Evolutionary conservation across 2,329 filamentous ascomycete species (phyloP).

Genomic region (Colletotrichum echinochloae): DNA sequence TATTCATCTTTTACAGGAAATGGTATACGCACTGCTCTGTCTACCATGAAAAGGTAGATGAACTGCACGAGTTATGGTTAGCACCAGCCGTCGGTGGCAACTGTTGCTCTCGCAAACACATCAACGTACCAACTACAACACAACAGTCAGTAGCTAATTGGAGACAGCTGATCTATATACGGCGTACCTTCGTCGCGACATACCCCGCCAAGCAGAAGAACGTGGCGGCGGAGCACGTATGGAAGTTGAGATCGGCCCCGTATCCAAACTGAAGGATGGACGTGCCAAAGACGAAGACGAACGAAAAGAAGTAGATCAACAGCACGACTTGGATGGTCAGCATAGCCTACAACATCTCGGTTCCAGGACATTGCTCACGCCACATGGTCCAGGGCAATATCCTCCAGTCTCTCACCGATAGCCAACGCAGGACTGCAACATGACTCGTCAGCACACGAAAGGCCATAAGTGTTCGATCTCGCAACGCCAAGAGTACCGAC

Average conservation of each 20-base stretch:
- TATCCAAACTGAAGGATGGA: slow-evolving; percentile 34
- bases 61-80: slow-evolving; percentile 1
- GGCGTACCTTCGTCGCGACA: slow-evolving; percentile 30
- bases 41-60: slow-evolving; percentile 38
- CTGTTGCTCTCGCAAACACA: background rate
- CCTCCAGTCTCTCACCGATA: slow-evolving; percentile 31
- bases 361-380: background rate
- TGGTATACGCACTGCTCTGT: slow-evolving; percentile 21
- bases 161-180: background rate
- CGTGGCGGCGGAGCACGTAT: slow-evolving; percentile 28
- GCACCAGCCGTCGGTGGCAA: background rate
- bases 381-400: slow-evolving; percentile 33
- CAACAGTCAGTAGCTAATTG: background rate
- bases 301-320: slow-evolving; percentile 31
- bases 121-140: background rate
- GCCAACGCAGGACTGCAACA: slow-evolving; percentile 10
- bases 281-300: slow-evolving; percentile 33
- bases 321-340: slow-evolving; percentile 20
- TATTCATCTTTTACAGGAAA: rapidly evolving
- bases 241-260: slow-evolving; percentile 28
- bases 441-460: background rate
- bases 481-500: background rate
- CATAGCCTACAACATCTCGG: background rate
- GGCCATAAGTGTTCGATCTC: background rate
- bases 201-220: slow-evolving; percentile 33